phyloP scores from a whole-genome alignment of 78 protist genomes.

The Dictyostelium firmibasis region DNA sequence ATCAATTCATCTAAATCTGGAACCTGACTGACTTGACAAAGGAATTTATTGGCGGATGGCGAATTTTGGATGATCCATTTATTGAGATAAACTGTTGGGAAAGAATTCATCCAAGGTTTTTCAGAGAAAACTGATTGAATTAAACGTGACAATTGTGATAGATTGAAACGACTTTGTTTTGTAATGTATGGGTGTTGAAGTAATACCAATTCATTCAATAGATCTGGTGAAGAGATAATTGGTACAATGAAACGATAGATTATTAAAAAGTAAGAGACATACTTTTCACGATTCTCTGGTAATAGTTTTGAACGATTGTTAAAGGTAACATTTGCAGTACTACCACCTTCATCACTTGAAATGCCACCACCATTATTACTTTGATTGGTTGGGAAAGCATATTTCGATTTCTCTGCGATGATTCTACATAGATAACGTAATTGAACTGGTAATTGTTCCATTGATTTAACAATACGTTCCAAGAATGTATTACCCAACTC shows the following conservation, averaged over 20 bases:
- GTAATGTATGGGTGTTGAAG: slow-evolving; percentile 52
- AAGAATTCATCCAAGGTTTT: slow-evolving; percentile 24
- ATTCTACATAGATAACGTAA: slow-evolving; percentile 36
- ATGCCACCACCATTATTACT: not conserved
- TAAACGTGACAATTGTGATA: slow-evolving; percentile 30
- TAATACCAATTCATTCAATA: slow-evolving; percentile 50
- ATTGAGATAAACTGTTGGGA: slow-evolving; percentile 16
- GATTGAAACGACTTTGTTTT: slow-evolving; percentile 34
- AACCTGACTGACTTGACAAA: not conserved
- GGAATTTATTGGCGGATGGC: slow-evolving; percentile 7
- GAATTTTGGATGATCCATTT: slow-evolving; percentile 8
- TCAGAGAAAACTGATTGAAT: slow-evolving; percentile 48
- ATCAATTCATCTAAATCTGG: slow-evolving; percentile 45
- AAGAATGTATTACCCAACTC: not conserved
- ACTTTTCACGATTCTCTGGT: not conserved
- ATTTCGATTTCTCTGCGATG: slow-evolving; percentile 11
- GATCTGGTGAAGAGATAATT: slow-evolving; percentile 54
- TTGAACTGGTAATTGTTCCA: slow-evolving; percentile 56
- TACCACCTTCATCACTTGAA: not conserved
- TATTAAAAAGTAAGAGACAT: slow-evolving; percentile 16
- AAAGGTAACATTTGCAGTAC: not conserved
- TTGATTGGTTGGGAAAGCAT: not conserved
- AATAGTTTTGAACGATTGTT: not conserved
- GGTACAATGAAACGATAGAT: slow-evolving; percentile 52
- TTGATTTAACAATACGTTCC: not conserved